phyloP scores from a whole-genome alignment of 2,329 filamentous ascomycete genomes.

The Xylariaceae sp. region DNA sequence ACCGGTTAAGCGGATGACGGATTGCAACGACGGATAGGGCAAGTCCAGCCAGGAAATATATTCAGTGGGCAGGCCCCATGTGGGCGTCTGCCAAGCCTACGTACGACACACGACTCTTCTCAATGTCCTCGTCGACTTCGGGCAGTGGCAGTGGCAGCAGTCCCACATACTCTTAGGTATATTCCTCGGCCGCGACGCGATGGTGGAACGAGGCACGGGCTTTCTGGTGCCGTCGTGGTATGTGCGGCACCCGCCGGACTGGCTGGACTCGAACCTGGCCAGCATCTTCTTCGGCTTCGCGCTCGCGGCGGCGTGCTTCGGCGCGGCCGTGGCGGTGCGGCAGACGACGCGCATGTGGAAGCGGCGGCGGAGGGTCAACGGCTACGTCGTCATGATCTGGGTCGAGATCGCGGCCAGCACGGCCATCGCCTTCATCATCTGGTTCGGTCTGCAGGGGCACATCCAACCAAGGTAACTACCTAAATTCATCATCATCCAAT shows the following conservation, averaged over 20 bases:
- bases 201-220: too few relatives aligned
- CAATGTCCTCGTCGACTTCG: too few relatives aligned
- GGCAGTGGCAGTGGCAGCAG: too few relatives aligned
- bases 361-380: constrained; percentile 18
- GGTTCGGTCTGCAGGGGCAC: constrained; percentile 20
- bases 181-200: too few relatives aligned
- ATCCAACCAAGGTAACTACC: constrained; percentile 17
- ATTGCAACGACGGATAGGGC: too few relatives aligned
- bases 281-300: constrained; percentile 25
- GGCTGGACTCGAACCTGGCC: constrained; percentile 20
- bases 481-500: background rate
- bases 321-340: constrained; percentile 19
- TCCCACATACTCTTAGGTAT: too few relatives aligned
- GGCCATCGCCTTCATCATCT: constrained; percentile 21
- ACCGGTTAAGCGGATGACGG: too few relatives aligned
- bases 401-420: constrained; percentile 22
- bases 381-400: constrained; percentile 29
- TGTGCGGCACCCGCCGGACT: background rate
- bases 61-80: too few relatives aligned
- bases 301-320: constrained; percentile 24
- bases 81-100: too few relatives aligned
- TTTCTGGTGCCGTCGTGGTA: constrained; percentile 8
- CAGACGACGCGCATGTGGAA: constrained; percentile 20
- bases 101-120: too few relatives aligned
- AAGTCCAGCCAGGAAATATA: too few relatives aligned